These are phyloP conservation scores for Chara braunii DNA, from an alignment of 139 green algal genomes.

Conservation along the genomic window DNA sequence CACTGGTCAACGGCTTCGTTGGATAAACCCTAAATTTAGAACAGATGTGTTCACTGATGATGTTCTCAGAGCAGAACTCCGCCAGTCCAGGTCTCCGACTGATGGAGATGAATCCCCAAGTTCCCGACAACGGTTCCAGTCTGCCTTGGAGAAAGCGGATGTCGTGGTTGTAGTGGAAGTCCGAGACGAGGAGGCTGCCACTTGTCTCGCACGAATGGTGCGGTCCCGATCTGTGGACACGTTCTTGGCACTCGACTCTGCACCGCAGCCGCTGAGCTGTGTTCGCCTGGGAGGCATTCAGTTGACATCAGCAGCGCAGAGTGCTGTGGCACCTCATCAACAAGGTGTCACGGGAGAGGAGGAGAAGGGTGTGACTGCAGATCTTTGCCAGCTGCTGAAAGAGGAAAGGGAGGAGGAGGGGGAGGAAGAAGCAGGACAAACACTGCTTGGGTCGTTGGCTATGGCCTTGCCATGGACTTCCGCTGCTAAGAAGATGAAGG, in stretches of 20 bases:
- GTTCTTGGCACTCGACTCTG: not conserved
- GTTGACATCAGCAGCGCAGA: not conserved
- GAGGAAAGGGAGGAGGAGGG: not conserved
- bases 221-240: not conserved
- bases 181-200: not conserved
- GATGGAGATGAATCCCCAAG: too few relatives aligned
- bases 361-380: conserved; percentile 4
- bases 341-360: not conserved
- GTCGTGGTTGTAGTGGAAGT: not conserved
- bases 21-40: not conserved
- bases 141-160: too few relatives aligned
- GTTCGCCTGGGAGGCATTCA: not conserved
- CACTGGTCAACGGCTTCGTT: not conserved
- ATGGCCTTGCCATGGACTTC: not conserved
- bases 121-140: too few relatives aligned
- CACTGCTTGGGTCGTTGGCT: not conserved
- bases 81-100: not conserved
- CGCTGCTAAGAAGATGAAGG: too few relatives aligned
- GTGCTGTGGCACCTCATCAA: not conserved
- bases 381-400: not conserved
- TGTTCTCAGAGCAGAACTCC: not conserved
- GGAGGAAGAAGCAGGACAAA: not conserved
- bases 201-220: not conserved
- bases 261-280: not conserved
- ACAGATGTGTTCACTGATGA: not conserved